Percentiles rank a stretch among this genome's conserved stretches.
Conservation (phyloP, 768 basidiomycete species). For the Mycena haematopus region DNA sequence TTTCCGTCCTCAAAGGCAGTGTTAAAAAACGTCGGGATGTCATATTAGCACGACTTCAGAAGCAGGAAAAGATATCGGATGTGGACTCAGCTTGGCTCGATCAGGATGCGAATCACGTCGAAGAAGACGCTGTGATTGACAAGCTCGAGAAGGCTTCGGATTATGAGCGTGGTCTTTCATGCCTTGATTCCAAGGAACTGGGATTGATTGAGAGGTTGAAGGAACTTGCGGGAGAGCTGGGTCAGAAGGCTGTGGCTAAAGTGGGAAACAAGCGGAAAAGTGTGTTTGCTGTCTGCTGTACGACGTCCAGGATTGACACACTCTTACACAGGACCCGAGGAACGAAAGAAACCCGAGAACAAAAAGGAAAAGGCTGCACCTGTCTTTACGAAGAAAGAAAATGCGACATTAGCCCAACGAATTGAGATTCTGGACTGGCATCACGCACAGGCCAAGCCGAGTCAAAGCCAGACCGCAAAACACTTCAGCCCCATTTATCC, state of each 20-base stretch:
- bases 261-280: constrained; percentile 3
- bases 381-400: constrained; percentile 29
- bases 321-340: neutral
- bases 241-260: neutral
- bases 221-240: neutral
- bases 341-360: neutral
- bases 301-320: neutral
- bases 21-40: constrained; percentile 16
- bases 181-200: neutral
- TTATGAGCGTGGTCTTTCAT: constrained; percentile 27
- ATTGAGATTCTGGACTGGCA: constrained; percentile 40
- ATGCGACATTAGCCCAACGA: constrained; percentile 34
- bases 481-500: constrained; percentile 37
- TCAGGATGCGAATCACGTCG: constrained; percentile 31
- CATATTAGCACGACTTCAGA: constrained; percentile 18
- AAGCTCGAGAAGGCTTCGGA: constrained; percentile 32
- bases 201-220: neutral
- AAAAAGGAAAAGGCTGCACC: constrained; percentile 1
- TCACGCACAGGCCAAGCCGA: constrained; percentile 32
- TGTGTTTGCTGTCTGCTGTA: neutral
- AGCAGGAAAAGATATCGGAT: constrained; percentile 25
- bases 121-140: constrained; percentile 32
- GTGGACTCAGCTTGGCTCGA: constrained; percentile 34
- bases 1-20: constrained; percentile 14
- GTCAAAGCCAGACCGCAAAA: constrained; percentile 33